Evolutionary conservation across 1,284 basidiomycete genomes (phyloP), one percentile per base, ranked within the genome.

Genomic region (Puccinia triticina): DNA sequence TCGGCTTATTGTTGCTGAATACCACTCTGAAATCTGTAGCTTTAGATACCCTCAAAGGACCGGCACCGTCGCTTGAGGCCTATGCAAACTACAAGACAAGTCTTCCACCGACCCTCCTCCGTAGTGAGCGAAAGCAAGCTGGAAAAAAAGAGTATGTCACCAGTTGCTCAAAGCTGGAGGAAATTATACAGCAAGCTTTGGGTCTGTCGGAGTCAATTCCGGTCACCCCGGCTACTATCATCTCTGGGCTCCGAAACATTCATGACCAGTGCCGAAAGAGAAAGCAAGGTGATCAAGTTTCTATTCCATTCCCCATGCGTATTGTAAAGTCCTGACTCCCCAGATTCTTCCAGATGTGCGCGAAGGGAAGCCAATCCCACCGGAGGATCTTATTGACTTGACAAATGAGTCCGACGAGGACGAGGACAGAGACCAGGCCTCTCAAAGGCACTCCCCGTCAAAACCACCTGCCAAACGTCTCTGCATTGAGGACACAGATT

Each of bases 311-410:
- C 40, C 40, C 40, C 40, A 43, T 43, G 40, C 40, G 12, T 11
- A 37, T 64, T n/a, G 59, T 64, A 37, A 8, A 34, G 32, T 26
- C 29, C 32, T 64, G 32, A 64, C 59, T 64, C 14, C 59, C 59
- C 59, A 64, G 21, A 37, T 48, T 46, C 40, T 16, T 11, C 7
- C 67, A 69, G 67, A 69, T 26, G 67, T 69, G 46, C 40, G 23
- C 67, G 26, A 69, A 48, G 67, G 67, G 67, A 69, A 69, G 26
- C 67, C 67, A 46, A 69, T 69, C 46, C 64, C 64, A 18, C 32
- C 64, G 12, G 64, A 67, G 64, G 64, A 67, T 43, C 34, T 67
- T 11, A 67, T 69, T 29, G 67, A 69, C 46, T 26, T 69, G 67
- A 69, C 67, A 23, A 69, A 69, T n/a, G 40, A 69, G 67, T 14